phyloP scores from a whole-genome alignment of 2,329 filamentous ascomycete genomes.

The Tolypocladium ophioglossoides region DNA sequence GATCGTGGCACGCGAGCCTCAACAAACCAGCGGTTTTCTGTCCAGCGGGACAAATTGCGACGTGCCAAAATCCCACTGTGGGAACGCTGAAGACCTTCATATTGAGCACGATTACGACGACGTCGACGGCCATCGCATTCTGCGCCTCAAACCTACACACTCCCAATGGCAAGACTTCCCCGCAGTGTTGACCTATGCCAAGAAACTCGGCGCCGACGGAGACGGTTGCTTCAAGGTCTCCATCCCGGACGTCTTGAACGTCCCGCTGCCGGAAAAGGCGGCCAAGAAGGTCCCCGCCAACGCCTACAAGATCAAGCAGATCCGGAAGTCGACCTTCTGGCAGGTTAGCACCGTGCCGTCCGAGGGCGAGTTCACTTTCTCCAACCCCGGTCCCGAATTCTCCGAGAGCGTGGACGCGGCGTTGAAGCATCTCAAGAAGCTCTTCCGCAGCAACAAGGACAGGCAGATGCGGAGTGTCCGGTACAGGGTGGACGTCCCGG shows the following conservation, averaged over 20 bases:
- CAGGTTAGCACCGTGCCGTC: constrained; percentile 23
- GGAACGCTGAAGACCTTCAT: not conserved
- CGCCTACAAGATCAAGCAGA: constrained; percentile 23
- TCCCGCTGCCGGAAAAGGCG: constrained; percentile 20
- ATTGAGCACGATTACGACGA: constrained; percentile 22
- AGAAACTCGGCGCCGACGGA: constrained; percentile 16
- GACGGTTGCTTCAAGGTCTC: constrained; percentile 29
- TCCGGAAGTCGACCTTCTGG: constrained; percentile 25
- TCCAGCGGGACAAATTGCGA: not conserved
- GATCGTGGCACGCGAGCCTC: not conserved
- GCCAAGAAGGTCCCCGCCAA: constrained; percentile 20
- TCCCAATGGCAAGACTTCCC: constrained; percentile 27
- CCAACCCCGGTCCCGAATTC: constrained; percentile 12
- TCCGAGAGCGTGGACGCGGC: constrained; percentile 14
- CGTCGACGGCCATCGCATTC: constrained; percentile 16
- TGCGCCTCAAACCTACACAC: constrained; percentile 22
- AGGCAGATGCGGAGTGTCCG: constrained; percentile 25
- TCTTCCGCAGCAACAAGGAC: constrained; percentile 24
- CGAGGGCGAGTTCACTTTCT: constrained; percentile 20
- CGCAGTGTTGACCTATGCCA: constrained; percentile 21
- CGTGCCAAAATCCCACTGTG: not conserved
- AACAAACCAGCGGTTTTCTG: not conserved
- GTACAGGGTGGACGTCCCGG: constrained; percentile 27
- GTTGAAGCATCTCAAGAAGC: constrained; percentile 20
- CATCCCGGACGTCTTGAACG: constrained; percentile 19